Evolutionary conservation across 768 basidiomycete genomes (phyloP).

Genomic region (Cantharellus anzutake): DNA sequence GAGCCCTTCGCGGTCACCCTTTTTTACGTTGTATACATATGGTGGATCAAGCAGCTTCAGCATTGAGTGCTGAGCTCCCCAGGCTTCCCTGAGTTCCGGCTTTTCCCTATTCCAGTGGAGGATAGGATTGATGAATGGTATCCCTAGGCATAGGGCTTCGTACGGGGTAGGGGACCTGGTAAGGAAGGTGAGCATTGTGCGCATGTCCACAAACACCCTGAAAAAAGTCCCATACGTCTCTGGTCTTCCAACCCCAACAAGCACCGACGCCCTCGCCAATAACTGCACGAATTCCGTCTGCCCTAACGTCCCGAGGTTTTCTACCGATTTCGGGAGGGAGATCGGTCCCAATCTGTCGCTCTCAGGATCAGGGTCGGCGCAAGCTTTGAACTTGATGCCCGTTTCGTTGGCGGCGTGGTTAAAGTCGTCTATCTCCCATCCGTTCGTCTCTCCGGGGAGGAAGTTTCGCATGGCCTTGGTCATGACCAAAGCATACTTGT

Average conservation of each 20-base stretch:
- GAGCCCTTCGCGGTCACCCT: constrained; percentile 9
- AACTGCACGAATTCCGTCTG: constrained; percentile 1
- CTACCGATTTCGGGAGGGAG: neutral
- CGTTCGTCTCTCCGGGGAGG: neutral
- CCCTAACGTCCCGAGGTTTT: neutral
- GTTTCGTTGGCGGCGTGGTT: neutral
- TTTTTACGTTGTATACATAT: constrained; percentile 14
- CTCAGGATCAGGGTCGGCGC: neutral
- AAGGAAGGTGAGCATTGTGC: neutral
- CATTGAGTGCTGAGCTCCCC: constrained; percentile 14
- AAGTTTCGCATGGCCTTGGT: constrained; percentile 2
- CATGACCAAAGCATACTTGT: constrained; percentile 1
- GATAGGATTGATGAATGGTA: constrained; percentile 17
- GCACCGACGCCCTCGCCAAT: neutral
- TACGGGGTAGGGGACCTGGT: constrained; percentile 5
- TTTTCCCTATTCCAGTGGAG: constrained; percentile 10
- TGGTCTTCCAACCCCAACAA: constrained; percentile 9
- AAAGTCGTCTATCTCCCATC: neutral
- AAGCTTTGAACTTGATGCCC: neutral
- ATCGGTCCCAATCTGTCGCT: neutral
- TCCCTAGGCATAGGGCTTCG: constrained; percentile 10
- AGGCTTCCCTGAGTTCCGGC: constrained; percentile 11
- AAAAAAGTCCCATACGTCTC: neutral
- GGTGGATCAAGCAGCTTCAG: constrained; percentile 11
- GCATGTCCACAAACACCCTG: no score